Evolutionary conservation across 176 grass and related monocot species (phyloP).

Genomic region (Microstegium vimineum): DNA sequence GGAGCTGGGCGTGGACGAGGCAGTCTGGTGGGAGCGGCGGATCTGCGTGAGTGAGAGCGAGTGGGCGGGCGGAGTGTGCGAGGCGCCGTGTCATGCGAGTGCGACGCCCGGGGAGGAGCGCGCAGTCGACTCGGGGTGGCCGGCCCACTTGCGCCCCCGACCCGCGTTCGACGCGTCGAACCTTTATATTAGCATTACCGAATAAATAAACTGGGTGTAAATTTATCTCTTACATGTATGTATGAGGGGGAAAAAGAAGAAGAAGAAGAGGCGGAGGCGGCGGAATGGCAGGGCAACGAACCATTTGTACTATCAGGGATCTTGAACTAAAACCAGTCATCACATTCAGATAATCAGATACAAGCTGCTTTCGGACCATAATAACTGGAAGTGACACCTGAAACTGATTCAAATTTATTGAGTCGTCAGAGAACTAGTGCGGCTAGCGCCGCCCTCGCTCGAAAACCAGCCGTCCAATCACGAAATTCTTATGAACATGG

Average conservation of each 20-base stretch:
- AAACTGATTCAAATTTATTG: background rate
- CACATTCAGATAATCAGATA: constrained; percentile 12
- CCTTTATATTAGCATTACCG: too few species aligned
- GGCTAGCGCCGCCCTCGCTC: background rate
- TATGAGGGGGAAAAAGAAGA: too few species aligned
- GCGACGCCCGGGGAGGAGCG: too few species aligned
- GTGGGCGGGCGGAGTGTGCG: too few species aligned
- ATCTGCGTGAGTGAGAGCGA: too few species aligned
- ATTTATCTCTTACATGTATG: too few species aligned
- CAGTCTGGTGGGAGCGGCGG: too few species aligned
- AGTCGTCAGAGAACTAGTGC: background rate
- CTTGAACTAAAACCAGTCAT: background rate
- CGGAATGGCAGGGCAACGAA: background rate
- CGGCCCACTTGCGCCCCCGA: too few species aligned
- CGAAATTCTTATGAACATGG: background rate
- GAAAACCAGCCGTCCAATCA: background rate
- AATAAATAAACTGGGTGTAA: background rate
- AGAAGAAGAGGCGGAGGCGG: background rate
- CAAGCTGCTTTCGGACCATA: background rate
- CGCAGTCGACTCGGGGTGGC: too few species aligned
- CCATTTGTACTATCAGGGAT: background rate
- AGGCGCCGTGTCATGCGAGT: too few species aligned
- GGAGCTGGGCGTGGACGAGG: too few species aligned
- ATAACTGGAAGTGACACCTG: background rate
- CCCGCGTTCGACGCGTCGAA: too few species aligned